A percentile compares a stretch with the other conserved stretches of the same genome.
Evolutionary conservation across 495 filamentous ascomycete genomes (phyloP).

Genomic region (Penicillium angulare): DNA sequence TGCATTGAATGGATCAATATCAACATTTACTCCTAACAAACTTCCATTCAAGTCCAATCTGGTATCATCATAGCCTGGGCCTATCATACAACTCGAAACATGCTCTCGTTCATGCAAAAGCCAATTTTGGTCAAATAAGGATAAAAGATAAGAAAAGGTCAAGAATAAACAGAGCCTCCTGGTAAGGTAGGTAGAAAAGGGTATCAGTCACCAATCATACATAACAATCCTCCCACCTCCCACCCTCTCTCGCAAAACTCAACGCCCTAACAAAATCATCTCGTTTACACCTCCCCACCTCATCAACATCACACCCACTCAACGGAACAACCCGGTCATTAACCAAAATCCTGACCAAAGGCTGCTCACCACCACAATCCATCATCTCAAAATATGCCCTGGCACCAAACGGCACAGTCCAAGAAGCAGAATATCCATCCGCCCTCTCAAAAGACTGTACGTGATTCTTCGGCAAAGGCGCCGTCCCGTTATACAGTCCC

Average conservation of each 20-base stretch:
- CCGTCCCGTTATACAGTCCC: conserved; percentile 66
- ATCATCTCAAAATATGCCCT: conserved; percentile 84
- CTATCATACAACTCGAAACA: no score
- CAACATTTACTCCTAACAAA: no score
- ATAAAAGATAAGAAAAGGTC: background rate
- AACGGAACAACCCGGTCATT: conserved; percentile 79
- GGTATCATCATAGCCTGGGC: no score
- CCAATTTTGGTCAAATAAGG: no score
- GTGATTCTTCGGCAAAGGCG: conserved; percentile 45
- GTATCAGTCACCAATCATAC: no score
- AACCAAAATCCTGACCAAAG: conserved; percentile 71
- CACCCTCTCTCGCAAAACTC: conserved; percentile 65
- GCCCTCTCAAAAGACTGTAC: conserved; percentile 42
- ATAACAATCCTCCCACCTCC: conserved; percentile 78
- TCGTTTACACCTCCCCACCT: conserved; percentile 63
- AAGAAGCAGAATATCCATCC: conserved; percentile 63
- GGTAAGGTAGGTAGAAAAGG: background rate
- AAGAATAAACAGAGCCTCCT: background rate
- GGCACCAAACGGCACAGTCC: conserved; percentile 77
- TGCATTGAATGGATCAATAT: no score
- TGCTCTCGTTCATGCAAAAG: no score
- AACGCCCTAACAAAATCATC: conserved; percentile 66
- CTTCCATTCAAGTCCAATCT: no score
- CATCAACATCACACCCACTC: conserved; percentile 64
- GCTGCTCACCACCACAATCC: conserved; percentile 52